phyloP scores from a whole-genome alignment of 768 basidiomycete species.

The Leccinum barrowsii region DNA sequence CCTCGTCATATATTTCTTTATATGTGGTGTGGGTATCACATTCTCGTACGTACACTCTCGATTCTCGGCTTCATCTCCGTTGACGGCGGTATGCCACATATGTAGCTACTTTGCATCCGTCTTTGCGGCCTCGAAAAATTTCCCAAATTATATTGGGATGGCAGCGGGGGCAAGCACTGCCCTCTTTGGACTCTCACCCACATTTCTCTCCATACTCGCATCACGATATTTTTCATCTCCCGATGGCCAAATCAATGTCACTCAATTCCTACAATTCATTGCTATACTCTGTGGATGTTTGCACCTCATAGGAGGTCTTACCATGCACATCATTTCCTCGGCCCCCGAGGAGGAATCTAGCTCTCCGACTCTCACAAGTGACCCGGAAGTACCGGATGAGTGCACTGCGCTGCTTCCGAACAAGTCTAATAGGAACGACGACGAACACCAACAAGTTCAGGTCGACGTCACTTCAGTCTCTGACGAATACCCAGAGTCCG shows the following conservation, averaged over 20 bases:
- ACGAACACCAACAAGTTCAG: slow-evolving; percentile 11
- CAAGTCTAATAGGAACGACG: slow-evolving; percentile 15
- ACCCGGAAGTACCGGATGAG: slow-evolving; percentile 27
- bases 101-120: slow-evolving; percentile 65
- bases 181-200: slow-evolving; percentile 77
- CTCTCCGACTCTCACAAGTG: background rate
- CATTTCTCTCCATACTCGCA: slow-evolving; percentile 66
- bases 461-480: slow-evolving; percentile 24
- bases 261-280: slow-evolving; percentile 53
- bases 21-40: slow-evolving; percentile 65
- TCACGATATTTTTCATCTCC: slow-evolving; percentile 54
- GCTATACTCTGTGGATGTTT: slow-evolving; percentile 49
- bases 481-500: slow-evolving; percentile 15
- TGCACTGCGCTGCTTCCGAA: slow-evolving; percentile 29
- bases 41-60: slow-evolving; percentile 54
- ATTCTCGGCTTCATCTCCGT: background rate
- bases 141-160: slow-evolving; percentile 61
- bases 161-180: slow-evolving; percentile 67
- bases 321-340: slow-evolving; percentile 30
- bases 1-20: slow-evolving; percentile 55
- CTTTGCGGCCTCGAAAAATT: slow-evolving; percentile 71
- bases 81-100: background rate
- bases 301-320: slow-evolving; percentile 52
- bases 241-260: slow-evolving; percentile 43
- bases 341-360: slow-evolving; percentile 6